Percentiles rank a stretch among this genome's conserved stretches.
These are phyloP conservation scores for Aspergillus caelatus DNA, from an alignment of 2,329 filamentous ascomycete genomes.

Conservation along the genomic window DNA sequence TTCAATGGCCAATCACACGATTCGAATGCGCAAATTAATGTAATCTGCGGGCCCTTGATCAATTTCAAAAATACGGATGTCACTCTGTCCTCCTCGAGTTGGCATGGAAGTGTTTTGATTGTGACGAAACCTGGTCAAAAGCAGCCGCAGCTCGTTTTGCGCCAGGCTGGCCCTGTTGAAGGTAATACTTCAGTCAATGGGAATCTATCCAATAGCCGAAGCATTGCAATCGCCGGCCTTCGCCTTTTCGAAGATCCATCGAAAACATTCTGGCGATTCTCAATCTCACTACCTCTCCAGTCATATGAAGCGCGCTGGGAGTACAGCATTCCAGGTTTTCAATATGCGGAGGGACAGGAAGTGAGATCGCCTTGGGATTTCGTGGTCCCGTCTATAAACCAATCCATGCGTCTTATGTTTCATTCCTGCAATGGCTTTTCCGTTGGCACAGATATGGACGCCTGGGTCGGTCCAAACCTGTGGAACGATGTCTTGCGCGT, in stretches of 20 bases:
- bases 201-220: constrained; percentile 19
- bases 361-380: constrained; percentile 57
- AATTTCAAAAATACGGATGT: constrained; percentile 52
- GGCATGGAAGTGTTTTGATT: constrained; percentile 84
- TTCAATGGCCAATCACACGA: constrained; percentile 26
- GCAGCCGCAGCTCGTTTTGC: constrained; percentile 60
- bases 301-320: constrained; percentile 76
- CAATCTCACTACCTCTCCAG: constrained; percentile 65
- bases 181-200: constrained; percentile 25
- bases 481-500: constrained; percentile 68
- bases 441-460: constrained; percentile 65
- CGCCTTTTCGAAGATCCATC: constrained; percentile 63
- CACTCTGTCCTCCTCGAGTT: constrained; percentile 46
- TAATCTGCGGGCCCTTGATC: constrained; percentile 52
- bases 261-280: constrained; percentile 64
- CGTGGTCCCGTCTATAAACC: constrained; percentile 59
- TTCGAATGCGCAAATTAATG: constrained; percentile 36
- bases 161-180: constrained; percentile 35
- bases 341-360: constrained; percentile 61
- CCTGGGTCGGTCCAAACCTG: constrained; percentile 63
- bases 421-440: constrained; percentile 71
- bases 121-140: constrained; percentile 74
- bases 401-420: constrained; percentile 71
- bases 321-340: constrained; percentile 71
- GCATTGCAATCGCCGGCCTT: constrained; percentile 47